Percentiles rank a stretch among this genome's conserved stretches.
Evolutionary conservation across 495 filamentous ascomycete genomes (phyloP).

Genomic region (Talaromyces wortmannii): DNA sequence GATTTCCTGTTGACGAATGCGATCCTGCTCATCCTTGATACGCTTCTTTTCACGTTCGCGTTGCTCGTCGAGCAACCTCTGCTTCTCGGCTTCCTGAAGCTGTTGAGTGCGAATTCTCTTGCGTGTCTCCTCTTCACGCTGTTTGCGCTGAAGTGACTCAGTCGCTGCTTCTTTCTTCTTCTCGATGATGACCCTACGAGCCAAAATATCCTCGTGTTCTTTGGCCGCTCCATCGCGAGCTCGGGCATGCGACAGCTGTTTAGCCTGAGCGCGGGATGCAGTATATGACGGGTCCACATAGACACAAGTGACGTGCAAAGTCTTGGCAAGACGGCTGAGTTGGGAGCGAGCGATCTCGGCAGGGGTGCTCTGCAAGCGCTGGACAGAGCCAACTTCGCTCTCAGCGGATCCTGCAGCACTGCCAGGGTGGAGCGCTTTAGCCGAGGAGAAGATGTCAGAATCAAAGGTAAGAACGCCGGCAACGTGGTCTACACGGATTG

Average conservation of each 20-base stretch:
- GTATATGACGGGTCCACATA: slow-evolving; percentile 90
- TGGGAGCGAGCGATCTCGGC: slow-evolving; percentile 97
- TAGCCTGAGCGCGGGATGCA: slow-evolving; percentile 67
- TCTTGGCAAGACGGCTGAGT: slow-evolving; percentile 83
- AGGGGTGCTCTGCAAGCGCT: slow-evolving; percentile 93
- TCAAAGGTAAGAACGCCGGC: slow-evolving; percentile 94
- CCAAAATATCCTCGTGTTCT: slow-evolving; percentile 84
- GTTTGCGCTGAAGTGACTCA: slow-evolving; percentile 72
- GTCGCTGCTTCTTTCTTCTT: slow-evolving; percentile 94
- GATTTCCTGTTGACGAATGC: slow-evolving; percentile 87
- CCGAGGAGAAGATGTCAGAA: slow-evolving; percentile 94
- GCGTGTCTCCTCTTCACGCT: slow-evolving; percentile 84
- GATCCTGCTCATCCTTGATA: slow-evolving; percentile 80
- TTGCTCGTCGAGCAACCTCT: slow-evolving; percentile 84
- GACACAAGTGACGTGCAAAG: slow-evolving; percentile 85
- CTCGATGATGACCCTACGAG: slow-evolving; percentile 83
- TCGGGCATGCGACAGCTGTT: slow-evolving; percentile 70
- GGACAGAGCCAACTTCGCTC: slow-evolving; percentile 74
- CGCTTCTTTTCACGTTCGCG: slow-evolving; percentile 84
- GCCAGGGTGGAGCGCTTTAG: slow-evolving; percentile 85
- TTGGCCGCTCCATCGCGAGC: slow-evolving; percentile 81
- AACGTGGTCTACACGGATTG: slow-evolving; percentile 93
- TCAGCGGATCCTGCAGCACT: slow-evolving; percentile 85
- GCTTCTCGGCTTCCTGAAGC: slow-evolving; percentile 77
- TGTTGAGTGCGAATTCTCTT: slow-evolving; percentile 80